Base-by-base conservation (phyloP, 1,139 yeast species). In the Kurtzmaniella quercitrusa region DNA sequence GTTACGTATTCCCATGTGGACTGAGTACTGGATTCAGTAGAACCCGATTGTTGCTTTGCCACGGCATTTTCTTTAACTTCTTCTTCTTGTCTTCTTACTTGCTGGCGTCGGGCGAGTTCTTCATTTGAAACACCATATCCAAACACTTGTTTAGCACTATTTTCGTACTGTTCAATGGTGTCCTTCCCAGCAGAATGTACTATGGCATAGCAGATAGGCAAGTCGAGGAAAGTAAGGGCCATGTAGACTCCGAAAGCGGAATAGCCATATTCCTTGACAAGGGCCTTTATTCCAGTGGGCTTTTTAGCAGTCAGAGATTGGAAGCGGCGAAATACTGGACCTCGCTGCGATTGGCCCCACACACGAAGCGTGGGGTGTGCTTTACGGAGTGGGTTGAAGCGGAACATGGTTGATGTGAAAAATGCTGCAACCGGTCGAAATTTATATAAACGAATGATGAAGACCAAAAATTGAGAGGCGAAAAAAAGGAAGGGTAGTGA, bases 131-230 rank as follows among this genome's bases (percentile, higher is more conserved):
- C 60, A 10, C 81, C 84, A 52, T 66, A 74, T 1, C 93, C 93
- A 50, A 84, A 70, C 46, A 63, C 63, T 38, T 75, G 77, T 58
- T 87, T 81, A 16, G 73, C 75, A 48, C 71, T 67, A 49, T 83
- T 77, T 56, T 89, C 89, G 52, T 79, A 76, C 49, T 79, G 76
- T 46, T 79, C 79, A 37, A 90, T 86, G 53, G 78, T 75, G 31
- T 89, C 96, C 52, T 84, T 86, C 21, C 98, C 98, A 55, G 85
- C 67, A 0, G 91, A 79, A 59, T 90, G 97, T 12, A 93, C 98
- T 40, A 87, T 58, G 17, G 85, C 55, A 58, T 84, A 93, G 60
- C 95, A 88, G 3, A 90, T 52, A 1, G 98, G 98, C 51, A 88
- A 72, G 59, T 93, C 98, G 37, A 93, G 62, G 23, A 75, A 70